Conservation (phyloP, 2,329 filamentous ascomycete genomes). For the Verticillium albo-atrum region DNA sequence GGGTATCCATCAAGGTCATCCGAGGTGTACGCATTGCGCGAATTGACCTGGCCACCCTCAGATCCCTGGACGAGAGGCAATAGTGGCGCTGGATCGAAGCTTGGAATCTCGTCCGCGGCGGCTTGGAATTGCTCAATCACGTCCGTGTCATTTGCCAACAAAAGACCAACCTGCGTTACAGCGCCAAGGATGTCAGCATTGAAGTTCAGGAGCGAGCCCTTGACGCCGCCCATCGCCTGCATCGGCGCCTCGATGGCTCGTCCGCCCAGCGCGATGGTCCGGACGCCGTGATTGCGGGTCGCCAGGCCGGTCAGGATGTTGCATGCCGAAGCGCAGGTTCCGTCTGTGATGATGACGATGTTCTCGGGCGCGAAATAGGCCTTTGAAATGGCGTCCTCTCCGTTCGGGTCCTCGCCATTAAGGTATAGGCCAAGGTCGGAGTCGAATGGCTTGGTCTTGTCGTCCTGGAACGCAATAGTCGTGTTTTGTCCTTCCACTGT, state of each 20-base stretch:
- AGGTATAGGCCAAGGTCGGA: neutral
- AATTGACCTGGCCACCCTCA: slow-evolving; percentile 36
- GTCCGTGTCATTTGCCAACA: slow-evolving; percentile 1
- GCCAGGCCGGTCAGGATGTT: slow-evolving; percentile 53
- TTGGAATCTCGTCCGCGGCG: neutral
- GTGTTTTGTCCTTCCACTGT: slow-evolving; percentile 5
- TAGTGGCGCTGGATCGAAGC: slow-evolving; percentile 5
- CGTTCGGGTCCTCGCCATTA: slow-evolving; percentile 1
- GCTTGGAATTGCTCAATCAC: neutral
- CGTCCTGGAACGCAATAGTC: slow-evolving; percentile 5
- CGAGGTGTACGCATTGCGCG: slow-evolving; percentile 28
- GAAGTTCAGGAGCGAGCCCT: slow-evolving; percentile 29
- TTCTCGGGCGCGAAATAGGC: slow-evolving; percentile 29
- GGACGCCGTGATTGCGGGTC: slow-evolving; percentile 45
- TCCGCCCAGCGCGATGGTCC: slow-evolving; percentile 54
- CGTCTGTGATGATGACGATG: slow-evolving; percentile 45
- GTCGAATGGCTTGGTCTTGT: neutral
- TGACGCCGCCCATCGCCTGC: slow-evolving; percentile 54
- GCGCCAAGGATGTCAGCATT: neutral
- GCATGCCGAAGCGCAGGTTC: slow-evolving; percentile 57
- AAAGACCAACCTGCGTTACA: slow-evolving; percentile 25
- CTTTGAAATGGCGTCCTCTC: neutral
- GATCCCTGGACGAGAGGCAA: slow-evolving; percentile 27
- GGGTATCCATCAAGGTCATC: slow-evolving; percentile 28
- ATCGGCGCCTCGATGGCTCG: slow-evolving; percentile 45